Evolutionary conservation across 2,329 filamentous ascomycete genomes (phyloP).

Genomic region (Apiospora saccharicola): DNA sequence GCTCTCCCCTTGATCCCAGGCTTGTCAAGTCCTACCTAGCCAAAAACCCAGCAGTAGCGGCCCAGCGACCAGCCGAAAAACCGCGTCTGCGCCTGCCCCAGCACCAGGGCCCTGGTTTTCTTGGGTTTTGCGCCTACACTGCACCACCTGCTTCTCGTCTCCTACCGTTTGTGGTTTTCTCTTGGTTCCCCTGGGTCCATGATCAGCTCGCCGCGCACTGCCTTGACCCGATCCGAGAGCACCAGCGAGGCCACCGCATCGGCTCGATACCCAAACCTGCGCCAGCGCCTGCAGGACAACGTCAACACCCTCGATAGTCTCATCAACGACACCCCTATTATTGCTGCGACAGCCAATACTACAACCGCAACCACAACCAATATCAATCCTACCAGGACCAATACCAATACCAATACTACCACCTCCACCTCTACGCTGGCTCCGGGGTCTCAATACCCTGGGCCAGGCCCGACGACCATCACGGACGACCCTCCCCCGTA

Average conservation of each 20-base stretch:
- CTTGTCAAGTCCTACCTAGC: too few species aligned
- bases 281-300: slow-evolving; percentile 30
- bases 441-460: slow-evolving; percentile 23
- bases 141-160: background rate
- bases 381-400: background rate
- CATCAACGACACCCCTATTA: slow-evolving; percentile 26
- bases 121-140: slow-evolving; percentile 5
- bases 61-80: background rate
- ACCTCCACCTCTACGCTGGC: slow-evolving; percentile 1
- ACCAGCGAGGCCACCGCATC: slow-evolving; percentile 26
- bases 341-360: background rate
- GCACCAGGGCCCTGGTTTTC: background rate
- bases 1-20: too few species aligned
- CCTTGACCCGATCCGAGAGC: slow-evolving; percentile 30
- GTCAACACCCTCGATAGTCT: slow-evolving; percentile 29
- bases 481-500: slow-evolving; percentile 29
- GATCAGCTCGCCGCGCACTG: slow-evolving; percentile 27
- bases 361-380: background rate
- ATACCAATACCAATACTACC: background rate
- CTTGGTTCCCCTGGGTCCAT: slow-evolving; percentile 10
- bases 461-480: slow-evolving; percentile 18
- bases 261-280: slow-evolving; percentile 25
- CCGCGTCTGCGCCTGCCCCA: background rate
- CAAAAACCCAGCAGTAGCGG: background rate
- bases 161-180: background rate